Percentiles rank a stretch among this genome's conserved stretches.
Conservation (phyloP, 2,329 filamentous ascomycete genomes). For the Tolypocladium pustulatum region DNA sequence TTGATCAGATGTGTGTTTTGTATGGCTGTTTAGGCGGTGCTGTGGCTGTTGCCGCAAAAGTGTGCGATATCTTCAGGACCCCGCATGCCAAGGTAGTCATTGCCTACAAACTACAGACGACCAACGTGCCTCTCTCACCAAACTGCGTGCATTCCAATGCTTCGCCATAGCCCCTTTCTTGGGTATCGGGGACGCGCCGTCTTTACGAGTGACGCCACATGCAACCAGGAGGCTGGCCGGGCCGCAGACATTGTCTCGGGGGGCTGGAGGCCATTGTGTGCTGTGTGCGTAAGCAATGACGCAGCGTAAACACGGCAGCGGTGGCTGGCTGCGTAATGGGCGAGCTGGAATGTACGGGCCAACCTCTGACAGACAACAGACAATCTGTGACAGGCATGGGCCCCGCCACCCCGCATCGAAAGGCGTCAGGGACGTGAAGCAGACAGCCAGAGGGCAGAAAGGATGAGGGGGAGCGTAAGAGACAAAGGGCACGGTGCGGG, state of each 20-base stretch:
- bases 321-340: background rate
- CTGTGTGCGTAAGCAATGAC: background rate
- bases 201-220: background rate
- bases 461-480: background rate
- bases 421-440: no score
- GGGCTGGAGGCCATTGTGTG: background rate
- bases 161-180: background rate
- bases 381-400: no score
- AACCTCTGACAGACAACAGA: background rate
- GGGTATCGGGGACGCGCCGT: background rate
- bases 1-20: no score
- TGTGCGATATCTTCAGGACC: no score
- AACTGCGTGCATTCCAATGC: background rate
- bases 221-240: background rate
- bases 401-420: background rate
- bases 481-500: background rate
- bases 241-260: background rate
- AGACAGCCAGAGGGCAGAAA: no score
- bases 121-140: background rate
- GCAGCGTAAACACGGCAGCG: background rate
- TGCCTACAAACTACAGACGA: no score
- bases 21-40: no score
- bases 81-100: no score
- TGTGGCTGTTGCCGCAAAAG: no score
- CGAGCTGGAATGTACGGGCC: background rate